Evolutionary conservation across 1,139 yeast genomes (phyloP), one percentile per base, ranked within the genome.

Genomic region (Arxiozyma heterogenica): DNA sequence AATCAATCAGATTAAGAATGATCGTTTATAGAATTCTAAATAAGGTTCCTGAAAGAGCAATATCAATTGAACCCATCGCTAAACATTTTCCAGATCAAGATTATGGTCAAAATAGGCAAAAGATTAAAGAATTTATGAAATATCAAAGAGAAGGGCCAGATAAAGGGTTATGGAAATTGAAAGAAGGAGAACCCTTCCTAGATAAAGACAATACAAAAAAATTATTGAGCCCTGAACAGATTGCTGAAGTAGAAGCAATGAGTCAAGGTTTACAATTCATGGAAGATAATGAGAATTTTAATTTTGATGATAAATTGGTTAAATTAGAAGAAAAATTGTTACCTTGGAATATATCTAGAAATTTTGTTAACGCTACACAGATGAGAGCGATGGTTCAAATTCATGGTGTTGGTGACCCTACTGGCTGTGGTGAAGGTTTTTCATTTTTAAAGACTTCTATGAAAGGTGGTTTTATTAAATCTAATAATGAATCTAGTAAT

Each of bases 101-200:
- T 66, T 98, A 93, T 66, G 91, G 93, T 90, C 99, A 94, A 69
- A 93, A 90, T 65, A 79, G 98, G 63, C 98, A 93, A 71, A 77
- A 97, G 58, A 77, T 94, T 57, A 94, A 94, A 69, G 99, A 94
- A 71, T 94, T 94, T 62, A 94, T 94, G 99, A 98, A 91, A 65
- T 94, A 88, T 64, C 98, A 91, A 72, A 78, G 98, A 62, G 83
- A 86, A 47, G 98, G 98, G 17, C 91, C 86, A 34, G 98, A 93
- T 66, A 96, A 90, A 66, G 96, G 98, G 2, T 87, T 75, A 65
- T 94, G 99, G 99, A 93, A 90, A 64, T 78, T 94, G 55, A 89
- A 89, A 63, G 80, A 82, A 23, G 78, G 81, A 21, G 90, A 84
- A 54, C 77, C 80, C 4, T 75, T 91, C 17, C 94, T 96, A 0